Conservation (phyloP, 345 rosid species). For the Pugionium dolabratum region DNA sequence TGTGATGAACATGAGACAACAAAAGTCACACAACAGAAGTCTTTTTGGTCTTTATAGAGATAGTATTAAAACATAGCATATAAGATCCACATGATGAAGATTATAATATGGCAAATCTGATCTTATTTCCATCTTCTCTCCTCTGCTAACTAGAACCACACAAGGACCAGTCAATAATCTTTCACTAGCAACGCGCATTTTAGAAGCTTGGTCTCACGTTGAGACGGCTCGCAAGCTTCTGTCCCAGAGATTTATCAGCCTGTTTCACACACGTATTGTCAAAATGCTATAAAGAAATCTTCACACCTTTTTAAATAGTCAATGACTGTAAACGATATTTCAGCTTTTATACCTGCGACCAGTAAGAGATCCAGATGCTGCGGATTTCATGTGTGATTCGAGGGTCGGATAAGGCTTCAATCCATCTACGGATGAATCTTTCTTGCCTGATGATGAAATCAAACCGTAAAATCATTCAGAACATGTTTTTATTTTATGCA, state of each 20-base stretch:
- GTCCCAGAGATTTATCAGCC: constrained; percentile 46
- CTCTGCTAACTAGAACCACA: constrained; percentile 37
- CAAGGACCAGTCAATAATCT: constrained; percentile 34
- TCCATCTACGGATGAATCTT: constrained; percentile 66
- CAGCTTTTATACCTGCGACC: constrained; percentile 58
- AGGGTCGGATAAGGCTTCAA: constrained; percentile 68
- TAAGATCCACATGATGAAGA: constrained; percentile 35
- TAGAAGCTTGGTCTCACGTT: constrained; percentile 45
- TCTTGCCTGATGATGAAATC: constrained; percentile 65
- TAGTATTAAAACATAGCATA: constrained; percentile 36
- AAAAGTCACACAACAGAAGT: constrained; percentile 29
- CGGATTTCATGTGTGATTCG: constrained; percentile 80
- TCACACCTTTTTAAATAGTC: neutral
- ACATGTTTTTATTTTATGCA: neutral
- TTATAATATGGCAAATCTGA: constrained; percentile 20
- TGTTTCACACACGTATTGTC: constrained; percentile 26
- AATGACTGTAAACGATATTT: neutral
- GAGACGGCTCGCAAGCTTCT: constrained; percentile 45
- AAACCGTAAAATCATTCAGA: neutral
- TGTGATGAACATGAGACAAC: constrained; percentile 30
- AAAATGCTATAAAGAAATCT: neutral
- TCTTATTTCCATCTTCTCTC: constrained; percentile 21
- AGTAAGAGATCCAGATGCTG: constrained; percentile 83
- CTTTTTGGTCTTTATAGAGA: constrained; percentile 25
- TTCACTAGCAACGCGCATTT: constrained; percentile 21